Conservation (phyloP, 352 stramenopile species). For the Lagenidium giganteum region DNA sequence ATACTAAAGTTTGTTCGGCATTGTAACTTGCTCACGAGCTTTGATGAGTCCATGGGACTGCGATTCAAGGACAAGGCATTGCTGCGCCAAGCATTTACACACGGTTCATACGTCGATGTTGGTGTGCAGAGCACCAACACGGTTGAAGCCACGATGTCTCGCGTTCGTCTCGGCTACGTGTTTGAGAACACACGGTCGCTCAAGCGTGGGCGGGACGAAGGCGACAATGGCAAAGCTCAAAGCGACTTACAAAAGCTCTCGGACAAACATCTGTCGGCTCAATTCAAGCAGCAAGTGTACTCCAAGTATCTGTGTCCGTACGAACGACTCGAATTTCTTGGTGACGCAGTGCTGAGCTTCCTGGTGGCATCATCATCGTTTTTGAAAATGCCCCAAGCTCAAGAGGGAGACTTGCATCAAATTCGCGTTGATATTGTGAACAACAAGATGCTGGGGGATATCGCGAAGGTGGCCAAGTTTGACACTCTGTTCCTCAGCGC, state of each 20-base stretch:
- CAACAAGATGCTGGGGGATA: conserved; percentile 71
- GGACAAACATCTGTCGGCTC: conserved; percentile 50
- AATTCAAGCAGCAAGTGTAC: conserved; percentile 77
- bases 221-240: no score
- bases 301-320: conserved; percentile 77
- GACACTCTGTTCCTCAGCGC: conserved; percentile 66
- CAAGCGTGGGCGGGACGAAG: conserved; percentile 43
- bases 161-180: conserved; percentile 67
- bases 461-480: conserved; percentile 71
- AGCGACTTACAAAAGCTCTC: conserved; percentile 43
- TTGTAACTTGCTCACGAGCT: conserved; percentile 58
- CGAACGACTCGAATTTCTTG: conserved; percentile 81
- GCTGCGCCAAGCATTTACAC: conserved; percentile 79
- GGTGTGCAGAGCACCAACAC: conserved; percentile 86
- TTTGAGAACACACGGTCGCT: conserved; percentile 59
- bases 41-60: conserved; percentile 56
- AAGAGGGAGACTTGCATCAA: conserved; percentile 67
- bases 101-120: conserved; percentile 78
- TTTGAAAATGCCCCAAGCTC: conserved; percentile 61
- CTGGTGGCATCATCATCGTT: conserved; percentile 76
- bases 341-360: conserved; percentile 80
- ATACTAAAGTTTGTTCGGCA: conserved; percentile 80
- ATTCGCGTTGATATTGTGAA: conserved; percentile 71
- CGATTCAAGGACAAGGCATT: conserved; percentile 71
- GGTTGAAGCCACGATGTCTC: conserved; percentile 60